Conservation (phyloP, 345 rosid species). For the Melaleuca quinquenervia region DNA sequence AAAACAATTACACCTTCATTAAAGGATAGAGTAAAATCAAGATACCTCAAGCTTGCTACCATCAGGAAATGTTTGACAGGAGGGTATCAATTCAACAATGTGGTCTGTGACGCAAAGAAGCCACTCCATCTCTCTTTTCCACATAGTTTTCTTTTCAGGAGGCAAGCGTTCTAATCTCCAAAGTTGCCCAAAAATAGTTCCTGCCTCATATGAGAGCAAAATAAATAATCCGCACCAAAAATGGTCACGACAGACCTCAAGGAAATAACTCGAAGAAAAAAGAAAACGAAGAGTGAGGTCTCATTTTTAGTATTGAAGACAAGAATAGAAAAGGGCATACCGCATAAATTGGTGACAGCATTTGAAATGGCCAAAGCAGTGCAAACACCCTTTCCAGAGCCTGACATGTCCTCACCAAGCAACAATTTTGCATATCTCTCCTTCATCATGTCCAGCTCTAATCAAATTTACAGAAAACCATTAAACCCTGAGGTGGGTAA, state of each 20-base stretch:
- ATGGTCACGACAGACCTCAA: not conserved
- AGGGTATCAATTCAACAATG: constrained; percentile 83
- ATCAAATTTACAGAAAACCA: not conserved
- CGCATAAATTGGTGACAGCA: constrained; percentile 93
- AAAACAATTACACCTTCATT: not conserved
- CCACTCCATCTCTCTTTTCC: constrained; percentile 96
- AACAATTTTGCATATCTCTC: constrained; percentile 88
- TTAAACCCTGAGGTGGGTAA: not conserved
- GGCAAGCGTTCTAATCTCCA: constrained; percentile 89
- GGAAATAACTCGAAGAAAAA: not conserved
- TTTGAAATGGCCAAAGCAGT: constrained; percentile 85
- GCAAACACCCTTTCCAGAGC: constrained; percentile 88
- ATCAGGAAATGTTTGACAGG: constrained; percentile 82
- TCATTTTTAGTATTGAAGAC: not conserved
- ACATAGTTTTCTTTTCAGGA: constrained; percentile 69
- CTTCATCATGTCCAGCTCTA: constrained; percentile 87
- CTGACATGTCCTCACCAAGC: constrained; percentile 99
- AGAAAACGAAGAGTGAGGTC: not conserved
- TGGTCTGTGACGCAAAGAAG: constrained; percentile 77
- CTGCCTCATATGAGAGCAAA: constrained; percentile 10
- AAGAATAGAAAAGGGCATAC: constrained; percentile 14
- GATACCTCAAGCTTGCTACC: constrained; percentile 89
- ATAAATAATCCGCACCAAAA: not conserved
- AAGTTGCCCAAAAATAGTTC: constrained; percentile 81
- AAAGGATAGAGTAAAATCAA: not conserved